Base-by-base conservation (phyloP, 1,284 basidiomycete species). In the Dichomitus squalens region DNA sequence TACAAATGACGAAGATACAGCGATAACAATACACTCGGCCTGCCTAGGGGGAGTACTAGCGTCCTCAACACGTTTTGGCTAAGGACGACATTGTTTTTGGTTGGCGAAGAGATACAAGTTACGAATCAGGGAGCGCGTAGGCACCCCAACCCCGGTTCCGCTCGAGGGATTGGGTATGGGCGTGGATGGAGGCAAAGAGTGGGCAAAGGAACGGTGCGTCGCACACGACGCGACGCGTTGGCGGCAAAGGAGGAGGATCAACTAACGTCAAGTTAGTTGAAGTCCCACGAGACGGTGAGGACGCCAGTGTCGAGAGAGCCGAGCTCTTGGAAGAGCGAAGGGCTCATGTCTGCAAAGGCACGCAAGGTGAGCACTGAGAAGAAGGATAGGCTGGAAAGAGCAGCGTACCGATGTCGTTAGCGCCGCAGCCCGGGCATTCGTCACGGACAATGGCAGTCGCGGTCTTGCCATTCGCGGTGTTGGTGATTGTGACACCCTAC, bases 281-380 rank as follows among this genome's bases (percentile, higher is more conserved):
- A 65, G 48, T 60, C 43, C 66, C 66, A 67, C 9, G 59, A 41
- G 40, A 67, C 59, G 12, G 35, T 50, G 53, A 66, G 61, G 38
- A 64, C 61, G 46, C 63, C 64, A 12, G 56, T 61, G 51, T 57
- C 57, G 52, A 66, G 61, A 38, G 55, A 40, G 33, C 63, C 63
- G 48, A 68, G 59, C 55, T 61, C 31, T 57, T 66, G 38, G 57
- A 68, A 66, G 27, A 68, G 60, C 35, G 60, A 64, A n/a, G 63
- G 63, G 60, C 66, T 68, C 64, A 66, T 55, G 50, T 68, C 66
- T 68, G 49, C 16, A 20, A n/a, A 35, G 29, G 4, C 12, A 25
- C 3, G 14, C 3, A 14, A 20, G 4, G 47, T 61, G 4, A 61
- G 53, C 16, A 27, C 3, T n/a, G 3, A 25, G 5, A 12, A 4